These are phyloP conservation scores for Nematocida sp. DNA, from an alignment of 371 early-diverging fungal genomes.

Conservation along the genomic window DNA sequence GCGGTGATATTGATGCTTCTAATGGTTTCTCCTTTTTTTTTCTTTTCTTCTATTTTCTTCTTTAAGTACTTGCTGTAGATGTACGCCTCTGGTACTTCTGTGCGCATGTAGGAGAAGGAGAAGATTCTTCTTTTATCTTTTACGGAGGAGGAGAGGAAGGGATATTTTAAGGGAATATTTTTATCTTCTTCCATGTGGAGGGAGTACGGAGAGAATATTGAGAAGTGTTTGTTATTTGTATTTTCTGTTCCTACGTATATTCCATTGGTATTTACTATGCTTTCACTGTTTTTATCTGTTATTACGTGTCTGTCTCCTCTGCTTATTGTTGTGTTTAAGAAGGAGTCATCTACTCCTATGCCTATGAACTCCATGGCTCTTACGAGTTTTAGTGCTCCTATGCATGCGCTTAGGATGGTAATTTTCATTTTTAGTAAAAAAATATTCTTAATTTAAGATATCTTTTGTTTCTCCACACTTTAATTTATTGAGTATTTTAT, in stretches of 20 bases:
- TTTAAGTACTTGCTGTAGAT: slow-evolving; percentile 5
- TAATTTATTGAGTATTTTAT: too few species aligned
- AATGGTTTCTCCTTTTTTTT: background rate
- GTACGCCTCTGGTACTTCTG: slow-evolving; percentile 19
- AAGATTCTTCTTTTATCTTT: background rate
- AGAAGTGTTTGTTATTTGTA: background rate
- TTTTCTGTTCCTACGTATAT: background rate
- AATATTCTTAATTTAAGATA: too few species aligned
- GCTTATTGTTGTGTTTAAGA: slow-evolving; percentile 19
- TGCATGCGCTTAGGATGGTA: too few species aligned
- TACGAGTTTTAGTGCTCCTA: too few species aligned
- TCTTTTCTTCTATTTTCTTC: background rate
- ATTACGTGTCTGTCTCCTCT: background rate
- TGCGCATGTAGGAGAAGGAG: background rate
- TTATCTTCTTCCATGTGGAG: background rate
- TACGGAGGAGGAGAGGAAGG: background rate
- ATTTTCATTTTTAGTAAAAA: too few species aligned
- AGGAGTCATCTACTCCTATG: slow-evolving; percentile 18
- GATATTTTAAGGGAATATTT: background rate
- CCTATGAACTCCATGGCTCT: too few species aligned
- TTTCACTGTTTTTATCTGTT: background rate
- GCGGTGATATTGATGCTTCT: background rate
- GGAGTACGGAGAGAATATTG: background rate
- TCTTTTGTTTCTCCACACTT: too few species aligned
- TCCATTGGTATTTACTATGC: slow-evolving; percentile 1